Evolutionary conservation across 495 filamentous ascomycete genomes (phyloP), one percentile per base, ranked within the genome.

Genomic region (Aspergillus indologenus): DNA sequence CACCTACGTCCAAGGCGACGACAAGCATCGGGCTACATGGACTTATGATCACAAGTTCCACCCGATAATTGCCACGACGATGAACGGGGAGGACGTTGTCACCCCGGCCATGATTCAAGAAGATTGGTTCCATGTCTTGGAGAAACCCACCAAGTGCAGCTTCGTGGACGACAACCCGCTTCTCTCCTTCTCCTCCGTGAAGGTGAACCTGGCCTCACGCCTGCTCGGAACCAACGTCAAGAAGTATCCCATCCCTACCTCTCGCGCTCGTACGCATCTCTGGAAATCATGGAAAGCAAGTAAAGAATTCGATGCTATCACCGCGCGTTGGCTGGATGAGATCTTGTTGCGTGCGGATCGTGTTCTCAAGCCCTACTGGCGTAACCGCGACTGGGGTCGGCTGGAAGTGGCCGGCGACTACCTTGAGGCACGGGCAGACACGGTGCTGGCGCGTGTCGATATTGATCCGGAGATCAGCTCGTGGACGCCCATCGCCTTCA

Each of bases 271-370:
- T 11, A 84, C 84, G 0, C 69, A 84, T 61, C 75, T 87, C 18
- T 87, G 85, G 85, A 82, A 82, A 57, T 72, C 78, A 5, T 87
- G 85, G 85, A 85, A 85, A 59, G 76, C 76, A 14, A 71, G 73
- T 9, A 72, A 74, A 22, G 77, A 80, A 15, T 72, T 87, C 17
- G 85, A 87, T 53, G 85, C 80, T n/a, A 77, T 86, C 8, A 77
- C 79, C 8, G 73, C 82, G 23, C 74, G 82, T 56, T 86, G 82
- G 82, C 73, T 87, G 56, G 85, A 87, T 65, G 85, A 87, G 65
- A 67, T 74, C 20, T 72, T 84, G n/a, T 64, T 87, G 5, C 76
- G 85, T 1, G 67, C 71, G 26, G 83, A 87, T 14, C 67, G 71
- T 1, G 68, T 84, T 1, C 75, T 87, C 20, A 60, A 69, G 20